Conservation (phyloP, 148 eudicot species). For the Camellia lanceoleosa region DNA sequence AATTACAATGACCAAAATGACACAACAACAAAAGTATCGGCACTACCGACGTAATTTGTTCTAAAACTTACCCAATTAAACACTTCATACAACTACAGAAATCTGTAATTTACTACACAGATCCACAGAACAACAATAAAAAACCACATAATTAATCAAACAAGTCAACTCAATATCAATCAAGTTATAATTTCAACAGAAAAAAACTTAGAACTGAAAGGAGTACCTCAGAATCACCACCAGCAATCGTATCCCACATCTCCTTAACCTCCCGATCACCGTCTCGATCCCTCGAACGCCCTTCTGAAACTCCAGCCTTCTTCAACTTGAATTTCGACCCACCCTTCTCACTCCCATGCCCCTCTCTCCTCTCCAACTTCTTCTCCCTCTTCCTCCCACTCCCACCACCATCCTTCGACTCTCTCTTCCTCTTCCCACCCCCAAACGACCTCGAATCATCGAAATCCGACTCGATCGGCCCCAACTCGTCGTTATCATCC, state of each 20-base stretch:
- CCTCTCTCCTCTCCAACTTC: slow-evolving; percentile 44
- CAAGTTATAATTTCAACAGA: neutral
- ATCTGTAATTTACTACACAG: neutral
- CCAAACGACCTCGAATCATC: slow-evolving; percentile 22
- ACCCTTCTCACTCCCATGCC: slow-evolving; percentile 28
- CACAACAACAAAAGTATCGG: no score
- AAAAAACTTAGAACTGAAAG: neutral
- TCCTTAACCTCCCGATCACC: slow-evolving; percentile 82
- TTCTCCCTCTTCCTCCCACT: slow-evolving; percentile 44
- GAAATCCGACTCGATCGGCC: slow-evolving; percentile 29
- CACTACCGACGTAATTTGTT: no score
- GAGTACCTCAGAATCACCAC: slow-evolving; percentile 84
- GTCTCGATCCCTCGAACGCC: slow-evolving; percentile 30
- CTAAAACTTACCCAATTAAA: no score
- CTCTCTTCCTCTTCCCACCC: slow-evolving; percentile 60
- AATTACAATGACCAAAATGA: no score
- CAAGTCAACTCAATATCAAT: neutral
- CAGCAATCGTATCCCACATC: slow-evolving; percentile 98
- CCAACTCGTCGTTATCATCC: slow-evolving; percentile 31
- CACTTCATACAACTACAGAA: neutral
- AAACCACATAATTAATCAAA: neutral
- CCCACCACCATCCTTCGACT: slow-evolving; percentile 27
- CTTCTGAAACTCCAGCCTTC: slow-evolving; percentile 35
- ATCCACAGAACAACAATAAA: neutral
- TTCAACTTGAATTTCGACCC: slow-evolving; percentile 50